Evolutionary conservation across 2,329 filamentous ascomycete genomes (phyloP).

Genomic region (Parafenestella ontariensis): DNA sequence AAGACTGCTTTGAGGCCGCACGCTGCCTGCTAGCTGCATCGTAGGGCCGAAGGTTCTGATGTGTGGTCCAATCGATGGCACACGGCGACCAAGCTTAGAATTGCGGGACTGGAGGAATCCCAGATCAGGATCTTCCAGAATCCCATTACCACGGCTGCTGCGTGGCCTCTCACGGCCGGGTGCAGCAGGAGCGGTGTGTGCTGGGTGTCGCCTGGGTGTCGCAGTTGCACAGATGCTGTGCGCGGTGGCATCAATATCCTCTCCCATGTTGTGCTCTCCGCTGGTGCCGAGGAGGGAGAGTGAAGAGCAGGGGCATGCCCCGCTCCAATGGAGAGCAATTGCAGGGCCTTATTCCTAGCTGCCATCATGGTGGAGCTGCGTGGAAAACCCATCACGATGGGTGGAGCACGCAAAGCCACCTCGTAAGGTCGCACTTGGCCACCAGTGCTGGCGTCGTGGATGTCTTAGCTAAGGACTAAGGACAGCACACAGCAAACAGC

Average conservation of each 20-base stretch:
- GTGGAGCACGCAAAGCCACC: slow-evolving; percentile 6
- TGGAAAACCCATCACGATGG: slow-evolving; percentile 23
- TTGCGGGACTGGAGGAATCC: slow-evolving; percentile 11
- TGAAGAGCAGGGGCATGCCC: slow-evolving; percentile 13
- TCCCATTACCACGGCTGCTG: slow-evolving; percentile 30
- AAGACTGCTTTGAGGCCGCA: slow-evolving; percentile 10
- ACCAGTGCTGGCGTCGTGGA: slow-evolving; percentile 1
- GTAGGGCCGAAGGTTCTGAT: slow-evolving; percentile 16
- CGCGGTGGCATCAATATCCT: slow-evolving; percentile 40
- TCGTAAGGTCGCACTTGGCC: slow-evolving; percentile 15
- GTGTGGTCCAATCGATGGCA: slow-evolving; percentile 29
- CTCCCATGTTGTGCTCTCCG: slow-evolving; percentile 29
- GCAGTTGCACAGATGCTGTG: slow-evolving; percentile 38
- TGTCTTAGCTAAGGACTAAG: slow-evolving; percentile 22
- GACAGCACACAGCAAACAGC: slow-evolving; percentile 8
- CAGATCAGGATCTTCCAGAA: slow-evolving; percentile 8
- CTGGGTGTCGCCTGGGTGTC: slow-evolving; percentile 26
- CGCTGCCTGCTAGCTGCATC: slow-evolving; percentile 15
- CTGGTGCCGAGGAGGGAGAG: slow-evolving; percentile 3
- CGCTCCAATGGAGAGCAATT: slow-evolving; percentile 18
- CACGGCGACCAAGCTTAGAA: slow-evolving; percentile 26
- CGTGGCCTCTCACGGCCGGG: slow-evolving; percentile 18
- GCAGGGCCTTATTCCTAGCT: slow-evolving; percentile 17
- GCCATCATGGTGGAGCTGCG: slow-evolving; percentile 30
- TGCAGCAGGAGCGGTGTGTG: slow-evolving; percentile 42